phyloP scores from a whole-genome alignment of 805 yeast genomes.

The Candida orba region DNA sequence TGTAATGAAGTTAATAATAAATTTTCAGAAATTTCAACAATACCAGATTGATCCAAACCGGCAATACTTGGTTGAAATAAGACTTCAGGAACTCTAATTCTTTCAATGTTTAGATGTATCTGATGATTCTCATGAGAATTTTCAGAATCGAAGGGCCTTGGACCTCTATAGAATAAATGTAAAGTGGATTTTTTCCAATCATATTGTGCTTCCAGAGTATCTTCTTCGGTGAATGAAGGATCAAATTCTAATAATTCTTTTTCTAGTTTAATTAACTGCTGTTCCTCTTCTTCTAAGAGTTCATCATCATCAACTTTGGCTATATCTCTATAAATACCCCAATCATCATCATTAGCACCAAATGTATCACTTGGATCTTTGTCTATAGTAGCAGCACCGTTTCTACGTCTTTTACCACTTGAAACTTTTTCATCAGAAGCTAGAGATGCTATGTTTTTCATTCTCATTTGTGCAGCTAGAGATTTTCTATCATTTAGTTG shows the following conservation, averaged over 20 bases:
- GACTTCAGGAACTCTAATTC: slow-evolving; percentile 89
- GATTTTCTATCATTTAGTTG: slow-evolving; percentile 87
- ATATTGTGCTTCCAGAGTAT: slow-evolving; percentile 69
- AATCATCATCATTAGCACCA: slow-evolving; percentile 93
- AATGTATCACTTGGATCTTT: slow-evolving; percentile 91
- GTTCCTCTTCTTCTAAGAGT: slow-evolving; percentile 67
- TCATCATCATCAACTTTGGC: slow-evolving; percentile 73
- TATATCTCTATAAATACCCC: slow-evolving; percentile 85
- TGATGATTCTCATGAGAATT: slow-evolving; percentile 84
- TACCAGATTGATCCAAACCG: slow-evolving; percentile 93
- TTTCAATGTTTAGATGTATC: slow-evolving; percentile 81
- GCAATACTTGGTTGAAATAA: slow-evolving; percentile 89
- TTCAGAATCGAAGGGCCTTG: slow-evolving; percentile 77
- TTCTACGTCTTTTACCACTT: slow-evolving; percentile 36
- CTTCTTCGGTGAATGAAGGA: slow-evolving; percentile 79
- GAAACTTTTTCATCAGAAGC: slow-evolving; percentile 56
- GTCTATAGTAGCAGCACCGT: slow-evolving; percentile 57
- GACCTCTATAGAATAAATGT: slow-evolving; percentile 86
- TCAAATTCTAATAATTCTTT: slow-evolving; percentile 73
- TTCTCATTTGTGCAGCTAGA: slow-evolving; percentile 82
- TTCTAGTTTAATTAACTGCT: slow-evolving; percentile 55
- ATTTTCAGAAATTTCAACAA: slow-evolving; percentile 69
- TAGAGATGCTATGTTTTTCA: slow-evolving; percentile 83
- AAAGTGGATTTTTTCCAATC: slow-evolving; percentile 79
- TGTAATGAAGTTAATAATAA: slow-evolving; percentile 54